Conservation (phyloP, 192 early-diverging fungal genomes). For the Powellomyces hirtus region DNA sequence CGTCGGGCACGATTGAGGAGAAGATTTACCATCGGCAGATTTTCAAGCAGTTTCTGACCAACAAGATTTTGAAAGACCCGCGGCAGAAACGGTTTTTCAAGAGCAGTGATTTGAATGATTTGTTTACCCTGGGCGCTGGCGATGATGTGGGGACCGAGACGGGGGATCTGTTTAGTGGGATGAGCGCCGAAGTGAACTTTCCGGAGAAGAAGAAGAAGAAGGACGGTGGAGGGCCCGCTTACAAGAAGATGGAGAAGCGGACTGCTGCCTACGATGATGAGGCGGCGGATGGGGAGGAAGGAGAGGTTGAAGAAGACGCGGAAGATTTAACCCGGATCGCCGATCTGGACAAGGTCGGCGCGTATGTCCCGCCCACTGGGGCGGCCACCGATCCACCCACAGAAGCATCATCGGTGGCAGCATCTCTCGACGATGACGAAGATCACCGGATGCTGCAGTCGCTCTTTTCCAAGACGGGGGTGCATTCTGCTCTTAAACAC, state of each 20-base stretch:
- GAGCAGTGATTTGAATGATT: conserved; percentile 74
- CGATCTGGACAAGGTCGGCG: background rate
- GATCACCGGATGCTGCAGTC: conserved; percentile 72
- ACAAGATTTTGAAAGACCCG: conserved; percentile 91
- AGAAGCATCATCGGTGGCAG: background rate
- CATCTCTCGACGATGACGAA: conserved; percentile 31
- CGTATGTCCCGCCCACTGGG: background rate
- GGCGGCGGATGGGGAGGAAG: conserved; percentile 10
- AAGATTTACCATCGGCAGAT: conserved; percentile 98
- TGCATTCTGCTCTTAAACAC: conserved; percentile 88
- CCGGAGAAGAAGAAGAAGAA: conserved; percentile 1
- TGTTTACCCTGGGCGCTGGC: conserved; percentile 70
- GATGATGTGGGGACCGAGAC: conserved; percentile 72
- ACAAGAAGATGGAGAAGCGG: conserved; percentile 8
- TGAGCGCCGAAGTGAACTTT: conserved; percentile 53
- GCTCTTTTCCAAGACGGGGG: conserved; percentile 80
- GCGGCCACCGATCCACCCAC: background rate
- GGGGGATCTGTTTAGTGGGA: conserved; percentile 74
- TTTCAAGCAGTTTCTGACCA: conserved; percentile 95
- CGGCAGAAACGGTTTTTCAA: conserved; percentile 86
- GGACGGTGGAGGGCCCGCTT: conserved; percentile 15
- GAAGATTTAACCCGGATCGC: background rate
- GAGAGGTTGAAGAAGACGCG: conserved; percentile 23
- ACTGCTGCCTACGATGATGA: conserved; percentile 29
- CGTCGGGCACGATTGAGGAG: conserved; percentile 88